Percentiles rank a stretch among this genome's conserved stretches.
These are phyloP conservation scores for Harringtonia aguacate DNA, from an alignment of 2,329 filamentous ascomycete species.

Conservation along the genomic window DNA sequence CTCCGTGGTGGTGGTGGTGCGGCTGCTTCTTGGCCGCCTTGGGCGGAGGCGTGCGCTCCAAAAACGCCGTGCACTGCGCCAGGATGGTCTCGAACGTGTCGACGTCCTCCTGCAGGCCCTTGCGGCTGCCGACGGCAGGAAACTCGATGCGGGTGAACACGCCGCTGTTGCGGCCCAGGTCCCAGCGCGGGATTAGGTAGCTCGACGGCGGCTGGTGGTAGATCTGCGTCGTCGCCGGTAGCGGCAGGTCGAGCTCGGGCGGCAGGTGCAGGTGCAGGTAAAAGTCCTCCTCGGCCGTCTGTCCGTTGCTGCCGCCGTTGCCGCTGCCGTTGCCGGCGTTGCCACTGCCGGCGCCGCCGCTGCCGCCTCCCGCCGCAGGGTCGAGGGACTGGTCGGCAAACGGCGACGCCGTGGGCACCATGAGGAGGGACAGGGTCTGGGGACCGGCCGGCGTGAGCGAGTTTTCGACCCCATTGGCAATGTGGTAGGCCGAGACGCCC, in stretches of 20 bases:
- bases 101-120: conserved; percentile 76
- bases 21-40: conserved; percentile 13
- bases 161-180: conserved; percentile 75
- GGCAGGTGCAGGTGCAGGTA: conserved; percentile 93
- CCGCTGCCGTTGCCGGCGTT: conserved; percentile 13
- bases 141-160: conserved; percentile 94
- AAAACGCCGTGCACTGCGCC: conserved; percentile 89
- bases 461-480: conserved; percentile 77
- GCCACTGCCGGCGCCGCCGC: conserved; percentile 13
- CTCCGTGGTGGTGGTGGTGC: no score
- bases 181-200: conserved; percentile 93
- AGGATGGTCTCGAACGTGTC: conserved; percentile 94
- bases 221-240: conserved; percentile 93
- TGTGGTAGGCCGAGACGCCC: conserved; percentile 84
- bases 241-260: conserved; percentile 83
- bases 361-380: conserved; percentile 34
- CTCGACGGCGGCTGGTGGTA: conserved; percentile 89
- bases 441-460: conserved; percentile 75
- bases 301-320: not conserved
- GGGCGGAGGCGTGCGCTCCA: conserved; percentile 68
- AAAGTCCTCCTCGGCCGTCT: conserved; percentile 69
- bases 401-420: conserved; percentile 84
- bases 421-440: conserved; percentile 84
- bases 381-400: conserved; percentile 46
- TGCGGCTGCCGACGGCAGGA: conserved; percentile 58